Base-by-base conservation (phyloP, 2,329 filamentous ascomycete genomes). In the Epichloe gansuensis region DNA sequence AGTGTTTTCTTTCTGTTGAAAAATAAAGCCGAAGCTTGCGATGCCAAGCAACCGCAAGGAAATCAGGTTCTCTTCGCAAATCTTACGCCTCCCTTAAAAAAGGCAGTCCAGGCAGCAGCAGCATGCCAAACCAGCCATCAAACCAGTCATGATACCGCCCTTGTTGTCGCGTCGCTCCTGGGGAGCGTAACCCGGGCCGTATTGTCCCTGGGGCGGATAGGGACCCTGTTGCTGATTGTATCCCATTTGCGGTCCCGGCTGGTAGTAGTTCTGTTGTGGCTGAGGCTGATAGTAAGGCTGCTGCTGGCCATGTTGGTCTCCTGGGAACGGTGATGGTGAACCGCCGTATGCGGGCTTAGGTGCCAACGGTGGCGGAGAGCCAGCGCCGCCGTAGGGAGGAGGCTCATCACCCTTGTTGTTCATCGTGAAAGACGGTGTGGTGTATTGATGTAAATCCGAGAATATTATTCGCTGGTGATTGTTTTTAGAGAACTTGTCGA, bases 41-140 rank as follows among this genome's bases (percentile, higher is more conserved):
- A 27, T 25, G 35, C 36, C 25, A 39, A 51, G n/a, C 23, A 15
- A 17, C 49, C 13, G 25, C 43, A 27, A 44, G 23, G 12, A 13
- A 4, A 3, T 39, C 9, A n/a, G 4, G 3, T 41, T 5, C 5
- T 23, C 4, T 8, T 15, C 45, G 27, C 6, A 23, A n/a, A 46
- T 5, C 3, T 46, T 17, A 40, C 2, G 12, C 25, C 36, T 12
- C 15, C 15, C 27, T 52, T 74, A 81, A 59, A 78, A 79, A n/a
- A 80, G 61, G 44, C 70, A 67, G 57, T 81, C 77, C 59, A 81
- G 61, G 60, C 77, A 81, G 65, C 77, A 81, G 62, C 77, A 81
- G 63, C 76, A 80, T 1, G 77, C 77, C 54, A 77, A 60, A 56
- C 69, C 69, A 15, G 74, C 77, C 15, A 78, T 58, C 50, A 78